These are phyloP conservation scores for Picea sitchensis DNA, from an alignment of 75 land plant genomes.

Conservation along the genomic window DNA sequence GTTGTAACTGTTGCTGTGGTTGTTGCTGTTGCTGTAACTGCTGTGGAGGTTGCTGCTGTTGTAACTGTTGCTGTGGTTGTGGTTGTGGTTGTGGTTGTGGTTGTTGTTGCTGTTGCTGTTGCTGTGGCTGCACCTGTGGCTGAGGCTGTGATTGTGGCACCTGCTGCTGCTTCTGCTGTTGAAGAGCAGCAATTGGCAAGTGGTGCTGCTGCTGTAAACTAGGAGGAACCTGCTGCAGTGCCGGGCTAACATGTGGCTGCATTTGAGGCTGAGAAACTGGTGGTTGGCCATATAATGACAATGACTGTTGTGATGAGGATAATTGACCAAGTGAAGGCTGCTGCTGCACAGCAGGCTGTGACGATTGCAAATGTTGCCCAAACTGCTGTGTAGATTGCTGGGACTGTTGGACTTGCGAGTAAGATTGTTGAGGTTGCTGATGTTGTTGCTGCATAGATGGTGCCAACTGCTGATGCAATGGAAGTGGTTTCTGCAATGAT, in stretches of 20 bases:
- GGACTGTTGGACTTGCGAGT: conserved; percentile 30
- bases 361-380: conserved; percentile 27
- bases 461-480: conserved; percentile 46
- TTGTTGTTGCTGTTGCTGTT: conserved; percentile 30
- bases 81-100: conserved; percentile 22
- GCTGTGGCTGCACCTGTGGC: conserved; percentile 37
- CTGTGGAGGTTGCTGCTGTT: conserved; percentile 34
- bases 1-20: conserved; percentile 5
- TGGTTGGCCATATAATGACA: conserved; percentile 23
- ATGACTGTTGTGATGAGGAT: conserved; percentile 28
- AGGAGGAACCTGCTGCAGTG: conserved; percentile 20
- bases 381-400: conserved; percentile 26
- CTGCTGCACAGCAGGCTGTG: conserved; percentile 31
- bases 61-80: conserved; percentile 27
- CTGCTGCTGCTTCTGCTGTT: conserved; percentile 46
- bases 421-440: conserved; percentile 21
- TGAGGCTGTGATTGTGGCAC: conserved; percentile 43
- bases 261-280: conserved; percentile 29
- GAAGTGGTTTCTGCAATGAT: conserved; percentile 43
- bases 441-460: conserved; percentile 33
- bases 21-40: conserved; percentile 33
- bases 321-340: conserved; percentile 30
- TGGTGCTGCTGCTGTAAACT: conserved; percentile 19
- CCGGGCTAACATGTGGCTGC: conserved; percentile 28
- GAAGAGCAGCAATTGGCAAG: conserved; percentile 19